Evolutionary conservation across 768 basidiomycete genomes (phyloP), one percentile per base, ranked within the genome.

Genomic region (Mycena vitilis): DNA sequence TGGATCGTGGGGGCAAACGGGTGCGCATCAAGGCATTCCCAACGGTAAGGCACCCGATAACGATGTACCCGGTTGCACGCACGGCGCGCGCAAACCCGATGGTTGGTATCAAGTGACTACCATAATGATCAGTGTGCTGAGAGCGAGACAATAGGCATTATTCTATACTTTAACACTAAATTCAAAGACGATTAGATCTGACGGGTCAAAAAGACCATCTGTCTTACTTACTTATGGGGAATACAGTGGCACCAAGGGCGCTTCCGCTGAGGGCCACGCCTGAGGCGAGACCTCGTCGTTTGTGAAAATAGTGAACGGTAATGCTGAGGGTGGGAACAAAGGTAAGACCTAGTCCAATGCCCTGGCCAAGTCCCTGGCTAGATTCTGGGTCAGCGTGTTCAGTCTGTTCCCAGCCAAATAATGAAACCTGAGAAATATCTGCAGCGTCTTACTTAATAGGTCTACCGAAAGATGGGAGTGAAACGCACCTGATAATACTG

Each of bases 181-280:
- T 23, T 30, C 30, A 30, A 30, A 30, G 30, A 30, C 30, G 30
- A 30, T 30, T 30, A 30, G 30, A 30, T 30, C 30, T 30, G 30
- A 30, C 30, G 30, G 30, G 30, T 30, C 30, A 30, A 30, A 30
- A 30, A 2, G 5, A 30, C 3, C 30, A 30, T 30, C 30, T 30
- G 30, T 30, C 30, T 30, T 30, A 59, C 66, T 23, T 36, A 68
- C 66, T 68, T 30, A 63, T 63, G 18, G 66, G 66, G 37, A 68
- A 58, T 22, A 63, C 16, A 2, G 61, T 63, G 16, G 67, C 52
- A 5, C 67, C 67, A 1, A 63, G 57, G 1, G 68, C 67, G 55
- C 68, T 77, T 40, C 86, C 85, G 37, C 80, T 79, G 0, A 82
- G 74, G 16, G 79, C 80, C 51, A 88, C 73, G 13, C 86, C 84